Evolutionary conservation across 495 filamentous ascomycete genomes (phyloP).

Genomic region (Xylaria sp.): DNA sequence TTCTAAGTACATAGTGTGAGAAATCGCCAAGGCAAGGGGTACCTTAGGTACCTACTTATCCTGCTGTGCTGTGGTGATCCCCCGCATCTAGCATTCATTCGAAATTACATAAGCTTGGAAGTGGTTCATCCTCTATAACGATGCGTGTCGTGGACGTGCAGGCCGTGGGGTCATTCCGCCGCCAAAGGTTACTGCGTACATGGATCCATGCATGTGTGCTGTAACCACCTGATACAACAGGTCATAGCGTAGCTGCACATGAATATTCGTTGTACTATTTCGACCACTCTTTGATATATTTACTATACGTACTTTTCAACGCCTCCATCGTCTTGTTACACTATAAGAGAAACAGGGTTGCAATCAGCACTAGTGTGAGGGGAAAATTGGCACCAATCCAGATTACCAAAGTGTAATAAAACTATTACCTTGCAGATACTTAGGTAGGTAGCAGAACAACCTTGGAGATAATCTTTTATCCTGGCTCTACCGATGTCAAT

Average conservation of each 20-base stretch:
- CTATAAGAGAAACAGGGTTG: background rate
- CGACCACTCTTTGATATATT: background rate
- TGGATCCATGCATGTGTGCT: too few relatives aligned
- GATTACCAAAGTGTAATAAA: background rate
- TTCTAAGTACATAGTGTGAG: too few relatives aligned
- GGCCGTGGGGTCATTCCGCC: background rate
- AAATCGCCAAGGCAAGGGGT: conserved; percentile 4
- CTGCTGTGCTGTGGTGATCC: conserved; percentile 12
- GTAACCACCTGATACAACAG: too few relatives aligned
- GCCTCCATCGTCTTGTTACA: too few relatives aligned
- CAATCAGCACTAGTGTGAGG: conserved; percentile 8
- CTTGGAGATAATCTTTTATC: background rate
- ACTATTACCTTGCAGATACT: too few relatives aligned
- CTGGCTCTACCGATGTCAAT: background rate
- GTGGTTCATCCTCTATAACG: background rate
- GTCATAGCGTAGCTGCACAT: background rate
- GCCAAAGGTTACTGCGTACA: background rate
- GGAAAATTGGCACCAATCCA: background rate
- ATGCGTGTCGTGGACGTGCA: too few relatives aligned
- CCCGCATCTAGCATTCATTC: conserved; percentile 8
- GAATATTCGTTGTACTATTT: too few relatives aligned
- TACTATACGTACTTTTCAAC: background rate
- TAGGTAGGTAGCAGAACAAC: background rate
- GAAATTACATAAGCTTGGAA: background rate
- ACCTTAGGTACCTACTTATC: too few relatives aligned